Evolutionary conservation across 331 rosid genomes (phyloP).

Genomic region (Dryas integrifolia): DNA sequence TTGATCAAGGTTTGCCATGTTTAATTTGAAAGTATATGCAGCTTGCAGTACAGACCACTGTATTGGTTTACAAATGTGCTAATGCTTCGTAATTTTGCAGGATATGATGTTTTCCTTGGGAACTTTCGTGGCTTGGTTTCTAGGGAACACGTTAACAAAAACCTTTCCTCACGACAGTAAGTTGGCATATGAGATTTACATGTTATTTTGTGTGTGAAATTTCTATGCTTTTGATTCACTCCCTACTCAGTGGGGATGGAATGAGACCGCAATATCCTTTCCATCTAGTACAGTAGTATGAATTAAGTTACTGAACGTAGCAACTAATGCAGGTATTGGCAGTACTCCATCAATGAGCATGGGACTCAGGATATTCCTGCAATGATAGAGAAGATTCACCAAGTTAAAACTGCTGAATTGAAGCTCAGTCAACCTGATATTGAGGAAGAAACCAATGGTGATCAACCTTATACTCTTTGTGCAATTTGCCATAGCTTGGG

Average conservation of each 20-base stretch:
- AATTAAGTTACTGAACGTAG: conserved; percentile 17
- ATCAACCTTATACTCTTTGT: conserved; percentile 79
- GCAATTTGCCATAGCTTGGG: conserved; percentile 86
- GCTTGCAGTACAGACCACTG: neutral
- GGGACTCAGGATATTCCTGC: conserved; percentile 90
- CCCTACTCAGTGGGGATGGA: neutral
- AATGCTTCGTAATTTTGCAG: conserved; percentile 39
- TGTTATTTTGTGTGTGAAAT: neutral
- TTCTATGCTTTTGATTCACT: neutral
- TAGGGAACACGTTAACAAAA: conserved; percentile 81
- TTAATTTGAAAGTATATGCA: conserved; percentile 14
- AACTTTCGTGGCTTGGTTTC: conserved; percentile 89
- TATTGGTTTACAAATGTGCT: conserved; percentile 13
- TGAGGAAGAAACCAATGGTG: conserved; percentile 53
- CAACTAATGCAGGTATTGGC: conserved; percentile 70
- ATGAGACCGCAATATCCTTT: neutral
- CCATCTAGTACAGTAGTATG: neutral
- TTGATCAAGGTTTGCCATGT: conserved; percentile 74
- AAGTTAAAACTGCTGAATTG: conserved; percentile 73
- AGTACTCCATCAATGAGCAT: conserved; percentile 85
- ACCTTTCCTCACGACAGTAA: conserved; percentile 78
- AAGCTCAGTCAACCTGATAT: conserved; percentile 59
- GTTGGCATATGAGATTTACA: conserved; percentile 17
- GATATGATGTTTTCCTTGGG: conserved; percentile 91
- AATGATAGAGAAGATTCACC: conserved; percentile 75